Percentiles rank a stretch among this genome's conserved stretches.
These are phyloP conservation scores for Fusarium algeriense DNA, from an alignment of 2,329 filamentous ascomycete species.

Conservation along the genomic window DNA sequence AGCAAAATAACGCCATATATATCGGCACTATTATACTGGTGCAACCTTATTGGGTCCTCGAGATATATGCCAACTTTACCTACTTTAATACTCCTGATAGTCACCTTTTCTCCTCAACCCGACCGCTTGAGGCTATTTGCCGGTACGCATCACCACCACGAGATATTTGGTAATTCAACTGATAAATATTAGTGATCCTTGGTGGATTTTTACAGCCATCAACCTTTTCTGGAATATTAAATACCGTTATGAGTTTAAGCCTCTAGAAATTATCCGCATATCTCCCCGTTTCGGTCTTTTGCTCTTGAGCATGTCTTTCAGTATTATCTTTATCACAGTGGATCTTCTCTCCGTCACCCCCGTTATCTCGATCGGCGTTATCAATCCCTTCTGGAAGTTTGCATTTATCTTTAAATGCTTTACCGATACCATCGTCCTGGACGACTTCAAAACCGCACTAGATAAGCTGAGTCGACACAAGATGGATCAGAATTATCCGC, in stretches of 20 bases:
- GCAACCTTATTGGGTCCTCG: slow-evolving; percentile 73
- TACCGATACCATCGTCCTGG: slow-evolving; percentile 74
- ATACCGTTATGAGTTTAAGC: slow-evolving; percentile 69
- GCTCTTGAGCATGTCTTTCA: slow-evolving; percentile 70
- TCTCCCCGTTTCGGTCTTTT: slow-evolving; percentile 75
- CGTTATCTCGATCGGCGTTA: slow-evolving; percentile 55
- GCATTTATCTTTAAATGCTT: slow-evolving; percentile 65
- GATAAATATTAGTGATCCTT: slow-evolving; percentile 64
- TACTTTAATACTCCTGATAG: slow-evolving; percentile 69
- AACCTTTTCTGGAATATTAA: slow-evolving; percentile 74
- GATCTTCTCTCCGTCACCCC: slow-evolving; percentile 71
- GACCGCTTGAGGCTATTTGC: slow-evolving; percentile 71
- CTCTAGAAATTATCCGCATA: slow-evolving; percentile 68
- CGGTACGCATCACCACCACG: slow-evolving; percentile 53
- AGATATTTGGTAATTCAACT: neutral
- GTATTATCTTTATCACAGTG: slow-evolving; percentile 70
- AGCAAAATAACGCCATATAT: slow-evolving; percentile 64
- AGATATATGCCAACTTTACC: slow-evolving; percentile 74
- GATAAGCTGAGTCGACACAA: slow-evolving; percentile 48
- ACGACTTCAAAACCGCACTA: slow-evolving; percentile 74
- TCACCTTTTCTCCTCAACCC: slow-evolving; percentile 64
- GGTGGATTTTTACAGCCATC: slow-evolving; percentile 74
- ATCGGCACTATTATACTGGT: slow-evolving; percentile 69
- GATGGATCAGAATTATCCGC: slow-evolving; percentile 23
- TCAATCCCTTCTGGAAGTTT: slow-evolving; percentile 42